Percentiles rank a stretch among this genome's conserved stretches.
Evolutionary conservation across 208 protist genomes (phyloP).

Genomic region (Crithidia mellificae): DNA sequence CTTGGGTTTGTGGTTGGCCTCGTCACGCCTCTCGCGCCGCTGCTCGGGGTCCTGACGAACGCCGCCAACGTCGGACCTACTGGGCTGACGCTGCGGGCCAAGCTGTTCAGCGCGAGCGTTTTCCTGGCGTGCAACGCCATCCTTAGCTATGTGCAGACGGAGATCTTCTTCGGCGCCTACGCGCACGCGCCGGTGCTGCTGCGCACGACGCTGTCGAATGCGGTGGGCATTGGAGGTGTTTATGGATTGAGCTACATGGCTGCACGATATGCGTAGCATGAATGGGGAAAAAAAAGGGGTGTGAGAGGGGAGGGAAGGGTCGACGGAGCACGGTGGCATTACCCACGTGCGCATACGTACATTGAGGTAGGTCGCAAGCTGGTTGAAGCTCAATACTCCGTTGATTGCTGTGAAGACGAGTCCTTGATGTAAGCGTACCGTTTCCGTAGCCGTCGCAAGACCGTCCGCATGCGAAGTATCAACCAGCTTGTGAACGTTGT

Average conservation of each 20-base stretch:
- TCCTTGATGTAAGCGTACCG: too few species aligned
- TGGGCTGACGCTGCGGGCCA: slow-evolving; percentile 9
- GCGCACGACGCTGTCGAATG: slow-evolving; percentile 41
- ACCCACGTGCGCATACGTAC: too few species aligned
- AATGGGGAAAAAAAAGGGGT: too few species aligned
- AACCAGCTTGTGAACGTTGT: too few species aligned
- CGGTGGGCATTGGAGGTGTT: slow-evolving; percentile 37
- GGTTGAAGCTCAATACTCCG: too few species aligned
- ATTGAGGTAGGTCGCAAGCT: too few species aligned
- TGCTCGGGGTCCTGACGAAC: slow-evolving; percentile 14
- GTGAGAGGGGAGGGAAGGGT: too few species aligned
- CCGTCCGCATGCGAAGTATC: too few species aligned
- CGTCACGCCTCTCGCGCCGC: slow-evolving; percentile 28
- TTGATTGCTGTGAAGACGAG: too few species aligned
- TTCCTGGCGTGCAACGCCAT: slow-evolving; percentile 32
- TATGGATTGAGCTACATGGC: slow-evolving; percentile 46
- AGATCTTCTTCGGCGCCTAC: slow-evolving; percentile 85
- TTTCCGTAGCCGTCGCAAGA: too few species aligned
- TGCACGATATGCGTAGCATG: slow-evolving; percentile 20
- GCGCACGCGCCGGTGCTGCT: slow-evolving; percentile 34
- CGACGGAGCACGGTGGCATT: too few species aligned
- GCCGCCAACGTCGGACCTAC: not conserved
- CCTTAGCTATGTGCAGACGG: slow-evolving; percentile 59
- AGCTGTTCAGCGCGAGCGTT: slow-evolving; percentile 26
- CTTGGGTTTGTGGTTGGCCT: slow-evolving; percentile 59